phyloP scores from a whole-genome alignment of 768 basidiomycete species.

The Neoboletus subvelutipes region DNA sequence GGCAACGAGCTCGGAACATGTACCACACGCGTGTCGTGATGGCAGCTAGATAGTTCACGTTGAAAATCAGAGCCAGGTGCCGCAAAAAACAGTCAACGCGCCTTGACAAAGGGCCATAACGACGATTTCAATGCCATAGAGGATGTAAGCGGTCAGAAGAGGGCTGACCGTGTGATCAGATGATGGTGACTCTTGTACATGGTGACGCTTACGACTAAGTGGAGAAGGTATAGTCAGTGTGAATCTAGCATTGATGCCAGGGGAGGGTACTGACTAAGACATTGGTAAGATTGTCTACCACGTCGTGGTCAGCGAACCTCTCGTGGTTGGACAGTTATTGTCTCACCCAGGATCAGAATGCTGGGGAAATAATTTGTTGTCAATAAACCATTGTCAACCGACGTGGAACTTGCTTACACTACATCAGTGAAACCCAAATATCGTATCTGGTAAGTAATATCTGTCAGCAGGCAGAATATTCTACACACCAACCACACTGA shows the following conservation, averaged over 20 bases:
- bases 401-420: neutral
- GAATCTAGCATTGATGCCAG: neutral
- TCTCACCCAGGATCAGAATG: constrained; percentile 9
- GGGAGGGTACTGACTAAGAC: constrained; percentile 1
- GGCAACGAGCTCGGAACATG: constrained; percentile 8
- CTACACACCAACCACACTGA: neutral
- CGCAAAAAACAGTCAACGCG: neutral
- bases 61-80: neutral
- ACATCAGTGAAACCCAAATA: constrained; percentile 7
- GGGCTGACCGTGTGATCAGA: neutral
- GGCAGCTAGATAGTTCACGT: constrained; percentile 2
- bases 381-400: neutral
- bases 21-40: constrained; percentile 22
- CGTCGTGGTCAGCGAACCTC: neutral
- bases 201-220: constrained; percentile 8
- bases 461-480: neutral
- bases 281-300: neutral
- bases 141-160: neutral
- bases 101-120: constrained; percentile 20
- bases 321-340: neutral
- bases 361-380: neutral
- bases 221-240: neutral
- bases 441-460: constrained; percentile 5
- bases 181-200: neutral
- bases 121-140: neutral